Conservation (phyloP, 305 asterid species). For the Fraxinus sp. region DNA sequence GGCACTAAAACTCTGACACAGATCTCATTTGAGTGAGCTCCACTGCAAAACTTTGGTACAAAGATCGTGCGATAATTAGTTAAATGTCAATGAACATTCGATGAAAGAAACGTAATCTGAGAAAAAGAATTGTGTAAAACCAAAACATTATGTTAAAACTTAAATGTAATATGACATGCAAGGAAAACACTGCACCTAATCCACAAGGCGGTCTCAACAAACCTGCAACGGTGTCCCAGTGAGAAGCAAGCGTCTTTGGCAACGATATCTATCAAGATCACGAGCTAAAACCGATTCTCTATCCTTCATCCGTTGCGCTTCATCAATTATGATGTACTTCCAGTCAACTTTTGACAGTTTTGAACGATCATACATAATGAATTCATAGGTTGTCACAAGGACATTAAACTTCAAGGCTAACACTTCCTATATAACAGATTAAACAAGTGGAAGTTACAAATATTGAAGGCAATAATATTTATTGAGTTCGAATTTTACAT, state of each 20-base stretch:
- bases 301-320: slow-evolving; percentile 99
- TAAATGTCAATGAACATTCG: slow-evolving; percentile 16
- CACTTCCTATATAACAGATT: slow-evolving; percentile 69
- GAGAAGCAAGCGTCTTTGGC: slow-evolving; percentile 99
- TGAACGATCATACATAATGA: slow-evolving; percentile 86
- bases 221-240: slow-evolving; percentile 99
- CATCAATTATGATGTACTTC: slow-evolving; percentile 97
- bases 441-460: slow-evolving; percentile 25
- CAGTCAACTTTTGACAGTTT: slow-evolving; percentile 90
- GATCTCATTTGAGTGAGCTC: background rate
- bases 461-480: slow-evolving; percentile 13
- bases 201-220: slow-evolving; percentile 16
- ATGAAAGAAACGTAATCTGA: slow-evolving; percentile 9
- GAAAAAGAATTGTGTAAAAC: background rate
- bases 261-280: slow-evolving; percentile 98
- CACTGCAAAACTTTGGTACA: background rate
- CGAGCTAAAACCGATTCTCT: slow-evolving; percentile 99
- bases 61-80: background rate
- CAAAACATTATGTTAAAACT: background rate
- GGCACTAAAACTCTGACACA: background rate
- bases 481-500: slow-evolving; percentile 19
- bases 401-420: slow-evolving; percentile 92
- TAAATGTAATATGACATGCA: slow-evolving; percentile 6
- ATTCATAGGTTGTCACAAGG: slow-evolving; percentile 92
- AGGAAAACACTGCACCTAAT: slow-evolving; percentile 8